Percentiles rank a stretch among this genome's conserved stretches.
Evolutionary conservation across 2,329 filamentous ascomycete genomes (phyloP).

Genomic region (Fusarium siculi): DNA sequence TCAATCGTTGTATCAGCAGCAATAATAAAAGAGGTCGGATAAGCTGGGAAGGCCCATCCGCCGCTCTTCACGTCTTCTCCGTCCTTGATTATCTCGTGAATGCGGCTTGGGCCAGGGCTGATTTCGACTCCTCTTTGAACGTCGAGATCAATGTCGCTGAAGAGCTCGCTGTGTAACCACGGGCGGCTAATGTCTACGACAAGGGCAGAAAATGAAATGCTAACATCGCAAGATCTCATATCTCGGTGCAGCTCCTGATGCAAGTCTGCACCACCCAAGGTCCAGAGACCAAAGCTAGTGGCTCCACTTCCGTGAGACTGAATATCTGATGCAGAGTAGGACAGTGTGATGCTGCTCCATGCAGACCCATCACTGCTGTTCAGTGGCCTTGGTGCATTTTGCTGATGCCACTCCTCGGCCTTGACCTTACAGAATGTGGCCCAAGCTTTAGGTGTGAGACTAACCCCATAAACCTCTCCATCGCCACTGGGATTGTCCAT

Average conservation of each 20-base stretch:
- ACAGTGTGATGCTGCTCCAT: neutral
- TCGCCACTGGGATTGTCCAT: neutral
- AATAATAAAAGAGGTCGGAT: neutral
- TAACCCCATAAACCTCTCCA: neutral
- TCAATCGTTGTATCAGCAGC: neutral
- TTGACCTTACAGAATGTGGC: neutral
- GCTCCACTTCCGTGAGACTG: too few relatives aligned
- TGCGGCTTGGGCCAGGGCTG: neutral
- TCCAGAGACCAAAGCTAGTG: neutral
- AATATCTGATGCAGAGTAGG: neutral
- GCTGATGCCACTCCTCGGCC: neutral
- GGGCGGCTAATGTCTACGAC: neutral
- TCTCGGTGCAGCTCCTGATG: neutral
- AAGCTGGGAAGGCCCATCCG: neutral
- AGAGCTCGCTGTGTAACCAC: neutral
- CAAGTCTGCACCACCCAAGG: fast-evolving
- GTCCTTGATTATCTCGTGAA: neutral
- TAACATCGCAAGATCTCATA: neutral
- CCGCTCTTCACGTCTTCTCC: fast-evolving
- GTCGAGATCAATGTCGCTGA: neutral
- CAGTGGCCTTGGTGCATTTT: neutral
- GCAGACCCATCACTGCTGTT: neutral
- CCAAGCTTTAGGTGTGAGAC: neutral
- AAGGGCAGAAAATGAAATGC: neutral
- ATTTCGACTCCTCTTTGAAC: neutral